These are phyloP conservation scores for Monilinia fructigena DNA, from an alignment of 2,329 filamentous ascomycete species.

Conservation along the genomic window DNA sequence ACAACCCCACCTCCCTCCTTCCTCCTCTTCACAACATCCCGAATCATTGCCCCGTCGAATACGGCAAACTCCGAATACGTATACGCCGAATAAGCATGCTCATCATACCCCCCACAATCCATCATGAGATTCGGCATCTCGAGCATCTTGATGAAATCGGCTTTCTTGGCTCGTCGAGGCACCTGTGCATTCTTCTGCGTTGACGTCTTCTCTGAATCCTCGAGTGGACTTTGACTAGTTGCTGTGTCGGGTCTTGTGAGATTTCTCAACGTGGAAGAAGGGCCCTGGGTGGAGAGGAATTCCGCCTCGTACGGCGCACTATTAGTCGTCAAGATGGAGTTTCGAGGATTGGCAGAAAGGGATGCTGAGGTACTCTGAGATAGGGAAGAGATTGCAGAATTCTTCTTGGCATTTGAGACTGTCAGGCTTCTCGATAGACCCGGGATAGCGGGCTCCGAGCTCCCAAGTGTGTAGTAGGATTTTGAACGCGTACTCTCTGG, in stretches of 20 bases:
- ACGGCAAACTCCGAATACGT: neutral
- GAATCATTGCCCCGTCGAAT: conserved; percentile 1
- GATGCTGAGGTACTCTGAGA: neutral
- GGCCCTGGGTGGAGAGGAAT: neutral
- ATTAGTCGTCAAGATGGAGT: neutral
- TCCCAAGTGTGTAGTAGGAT: conserved; percentile 12
- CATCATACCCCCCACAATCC: conserved; percentile 10
- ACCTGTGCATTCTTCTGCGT: neutral
- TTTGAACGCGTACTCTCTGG: neutral
- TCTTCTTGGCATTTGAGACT: neutral
- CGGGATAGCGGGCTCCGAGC: neutral
- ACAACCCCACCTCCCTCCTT: neutral
- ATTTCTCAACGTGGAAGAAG: neutral
- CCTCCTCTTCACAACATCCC: neutral
- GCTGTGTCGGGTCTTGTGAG: too few species aligned
- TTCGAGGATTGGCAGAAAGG: neutral
- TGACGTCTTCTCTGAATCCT: neutral
- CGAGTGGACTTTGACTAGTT: neutral
- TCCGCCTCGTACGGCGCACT: neutral
- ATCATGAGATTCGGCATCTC: conserved; percentile 13
- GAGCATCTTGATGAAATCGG: neutral
- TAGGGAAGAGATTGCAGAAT: neutral
- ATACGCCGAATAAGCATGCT: neutral
- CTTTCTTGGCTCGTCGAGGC: neutral
- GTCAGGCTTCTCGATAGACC: neutral